Conservation (phyloP, 2,329 filamentous ascomycete genomes). For the Trichoderma sp. region DNA sequence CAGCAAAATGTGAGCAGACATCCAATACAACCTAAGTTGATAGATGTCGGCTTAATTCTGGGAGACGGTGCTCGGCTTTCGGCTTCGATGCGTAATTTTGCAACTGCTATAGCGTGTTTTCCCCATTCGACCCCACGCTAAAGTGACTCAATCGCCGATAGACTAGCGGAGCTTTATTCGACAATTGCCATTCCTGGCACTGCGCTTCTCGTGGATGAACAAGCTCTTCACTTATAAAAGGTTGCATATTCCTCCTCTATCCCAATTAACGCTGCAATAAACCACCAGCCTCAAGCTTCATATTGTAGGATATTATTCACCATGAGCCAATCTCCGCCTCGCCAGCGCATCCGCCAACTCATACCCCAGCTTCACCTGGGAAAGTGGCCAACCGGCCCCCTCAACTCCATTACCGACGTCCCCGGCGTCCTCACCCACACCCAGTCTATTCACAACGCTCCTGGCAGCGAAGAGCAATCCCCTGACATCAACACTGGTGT, state of each 20-base stretch:
- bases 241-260: neutral
- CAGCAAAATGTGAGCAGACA: neutral
- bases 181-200: neutral
- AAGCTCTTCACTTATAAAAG: neutral
- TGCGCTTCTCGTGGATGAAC: neutral
- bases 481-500: conserved; percentile 47
- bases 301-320: no score
- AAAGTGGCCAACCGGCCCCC: conserved; percentile 40
- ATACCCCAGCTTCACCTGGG: conserved; percentile 45
- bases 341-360: conserved; percentile 41
- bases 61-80: neutral
- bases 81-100: neutral
- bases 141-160: neutral
- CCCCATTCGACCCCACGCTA: neutral
- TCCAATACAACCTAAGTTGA: neutral
- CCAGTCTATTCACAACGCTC: conserved; percentile 36
- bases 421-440: conserved; percentile 47
- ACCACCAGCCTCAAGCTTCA: no score
- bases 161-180: neutral
- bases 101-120: neutral
- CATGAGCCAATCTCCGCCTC: conserved; percentile 3
- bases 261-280: no score
- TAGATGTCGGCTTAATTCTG: neutral
- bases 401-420: conserved; percentile 52
- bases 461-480: conserved; percentile 45